phyloP scores from a whole-genome alignment of 208 protist genomes.

The Balamuthia mandrillaris region DNA sequence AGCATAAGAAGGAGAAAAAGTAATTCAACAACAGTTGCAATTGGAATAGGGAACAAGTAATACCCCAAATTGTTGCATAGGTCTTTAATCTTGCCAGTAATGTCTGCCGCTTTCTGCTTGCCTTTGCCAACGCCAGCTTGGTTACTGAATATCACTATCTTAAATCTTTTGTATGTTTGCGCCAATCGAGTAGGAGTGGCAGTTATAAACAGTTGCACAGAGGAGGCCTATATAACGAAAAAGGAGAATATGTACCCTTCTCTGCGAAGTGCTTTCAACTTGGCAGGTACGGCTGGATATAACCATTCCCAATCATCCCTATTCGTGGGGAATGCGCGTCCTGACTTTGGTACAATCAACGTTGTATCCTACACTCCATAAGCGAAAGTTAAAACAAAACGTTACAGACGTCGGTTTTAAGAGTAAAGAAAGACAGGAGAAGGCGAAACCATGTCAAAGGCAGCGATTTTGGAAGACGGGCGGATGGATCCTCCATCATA shows the following conservation, averaged over 20 bases:
- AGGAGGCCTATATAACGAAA: no score
- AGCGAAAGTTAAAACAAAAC: neutral
- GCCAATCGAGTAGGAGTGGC: no score
- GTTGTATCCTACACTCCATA: neutral
- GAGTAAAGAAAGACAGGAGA: neutral
- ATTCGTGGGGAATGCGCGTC: conserved; percentile 26
- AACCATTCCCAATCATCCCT: conserved; percentile 61
- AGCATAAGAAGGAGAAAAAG: neutral
- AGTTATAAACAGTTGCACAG: no score
- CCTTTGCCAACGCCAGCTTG: conserved; percentile 80
- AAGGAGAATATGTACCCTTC: no score
- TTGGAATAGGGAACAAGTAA: neutral
- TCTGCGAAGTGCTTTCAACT: conserved; percentile 64
- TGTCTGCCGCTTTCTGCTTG: conserved; percentile 50
- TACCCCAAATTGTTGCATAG: neutral
- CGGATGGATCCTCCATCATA: neutral
- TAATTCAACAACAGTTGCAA: neutral
- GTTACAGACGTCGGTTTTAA: neutral
- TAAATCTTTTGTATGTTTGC: conserved; percentile 55
- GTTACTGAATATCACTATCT: conserved; percentile 87
- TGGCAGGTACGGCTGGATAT: conserved; percentile 10
- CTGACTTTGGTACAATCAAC: conserved; percentile 49
- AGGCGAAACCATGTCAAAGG: conserved; percentile 59
- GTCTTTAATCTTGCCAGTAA: conserved; percentile 63
- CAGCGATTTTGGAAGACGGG: conserved; percentile 34